These are phyloP conservation scores for Larix kaempferi DNA, from an alignment of 75 land plant genomes.

Conservation along the genomic window DNA sequence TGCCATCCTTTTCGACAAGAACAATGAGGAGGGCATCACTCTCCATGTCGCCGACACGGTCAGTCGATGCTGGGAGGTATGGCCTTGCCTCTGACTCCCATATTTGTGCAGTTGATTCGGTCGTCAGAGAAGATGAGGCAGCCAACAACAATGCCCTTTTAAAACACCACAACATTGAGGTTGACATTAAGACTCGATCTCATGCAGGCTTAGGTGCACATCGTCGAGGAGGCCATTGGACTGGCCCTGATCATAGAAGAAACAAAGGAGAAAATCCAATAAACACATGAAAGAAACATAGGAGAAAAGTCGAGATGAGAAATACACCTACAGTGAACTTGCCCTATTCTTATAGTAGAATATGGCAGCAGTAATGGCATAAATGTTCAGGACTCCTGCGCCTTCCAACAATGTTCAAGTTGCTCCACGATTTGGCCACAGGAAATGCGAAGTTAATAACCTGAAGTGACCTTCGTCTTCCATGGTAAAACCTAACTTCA, in stretches of 20 bases:
- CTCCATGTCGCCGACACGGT: conserved; percentile 71
- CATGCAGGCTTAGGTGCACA: conserved; percentile 93
- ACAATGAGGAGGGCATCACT: conserved; percentile 91
- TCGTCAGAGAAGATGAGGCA: conserved; percentile 65
- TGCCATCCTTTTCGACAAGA: conserved; percentile 97
- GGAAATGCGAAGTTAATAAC: no score
- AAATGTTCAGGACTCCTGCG: no score
- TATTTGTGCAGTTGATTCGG: conserved; percentile 96
- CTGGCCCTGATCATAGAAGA: conserved; percentile 88
- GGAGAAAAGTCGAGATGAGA: no score
- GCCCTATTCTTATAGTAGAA: no score
- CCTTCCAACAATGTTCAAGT: no score
- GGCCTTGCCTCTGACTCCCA: conserved; percentile 99
- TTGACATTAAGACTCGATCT: conserved; percentile 65
- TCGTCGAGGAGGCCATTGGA: conserved; percentile 85
- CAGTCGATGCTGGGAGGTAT: conserved; percentile 96
- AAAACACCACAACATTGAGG: conserved; percentile 68
- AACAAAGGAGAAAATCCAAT: no score
- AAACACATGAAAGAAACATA: no score
- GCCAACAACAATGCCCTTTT: conserved; percentile 82
- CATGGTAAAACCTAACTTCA: no score
- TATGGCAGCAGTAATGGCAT: no score
- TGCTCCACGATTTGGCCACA: no score
- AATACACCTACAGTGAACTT: no score
- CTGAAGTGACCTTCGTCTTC: no score